Base-by-base conservation (phyloP, 2,329 filamentous ascomycete species). In the Apiospora marii region DNA sequence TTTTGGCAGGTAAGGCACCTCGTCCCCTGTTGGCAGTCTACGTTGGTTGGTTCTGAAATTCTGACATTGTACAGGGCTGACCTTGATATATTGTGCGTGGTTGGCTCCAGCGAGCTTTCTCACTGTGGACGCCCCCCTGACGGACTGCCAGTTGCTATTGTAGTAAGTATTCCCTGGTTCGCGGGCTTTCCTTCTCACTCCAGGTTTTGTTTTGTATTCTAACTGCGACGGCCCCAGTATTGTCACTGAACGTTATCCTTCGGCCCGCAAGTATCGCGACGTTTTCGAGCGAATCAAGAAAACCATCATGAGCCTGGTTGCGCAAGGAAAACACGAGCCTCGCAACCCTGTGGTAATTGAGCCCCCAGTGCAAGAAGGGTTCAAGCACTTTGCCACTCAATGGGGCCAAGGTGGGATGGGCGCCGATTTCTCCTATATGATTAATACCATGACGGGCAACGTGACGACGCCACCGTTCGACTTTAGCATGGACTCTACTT, bases 241-340 rank as follows among this genome's bases (percentile, higher is more conserved):
- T 70, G 77, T 81, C 43, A 78, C 79, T 1, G 79, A 80, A 58
- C 79, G 79, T 1, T 81, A 80, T 49, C 78, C 79, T 3, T 80
- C 78, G 8, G 79, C 79, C 1, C 74, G 78, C 30, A 80, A 79
- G 67, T 81, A 81, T 48, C 77, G 79, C 5, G 79, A 81, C 72
- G 75, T 80, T 1, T 81, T 81, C 51, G 79, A 81, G 74, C 78
- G 79, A 12, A 79, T 81, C 34, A 80, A 78, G 69, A 75, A 76
- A 44, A 74, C 76, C 7, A 76, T 80, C 67, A 71, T 78, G 70
- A 71, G 70, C 27, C 72, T 79, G n/a, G 77, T 80, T 37, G 73
- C 78, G 10, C 76, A 78, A 68, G 79, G 78, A 19, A 78, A 79
- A 46, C 78, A 80, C 67, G 74, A 77, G 70, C 79, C 79, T 5